These are phyloP conservation scores for Prunus armeniaca DNA, from an alignment of 306 rosid genomes.

Conservation along the genomic window DNA sequence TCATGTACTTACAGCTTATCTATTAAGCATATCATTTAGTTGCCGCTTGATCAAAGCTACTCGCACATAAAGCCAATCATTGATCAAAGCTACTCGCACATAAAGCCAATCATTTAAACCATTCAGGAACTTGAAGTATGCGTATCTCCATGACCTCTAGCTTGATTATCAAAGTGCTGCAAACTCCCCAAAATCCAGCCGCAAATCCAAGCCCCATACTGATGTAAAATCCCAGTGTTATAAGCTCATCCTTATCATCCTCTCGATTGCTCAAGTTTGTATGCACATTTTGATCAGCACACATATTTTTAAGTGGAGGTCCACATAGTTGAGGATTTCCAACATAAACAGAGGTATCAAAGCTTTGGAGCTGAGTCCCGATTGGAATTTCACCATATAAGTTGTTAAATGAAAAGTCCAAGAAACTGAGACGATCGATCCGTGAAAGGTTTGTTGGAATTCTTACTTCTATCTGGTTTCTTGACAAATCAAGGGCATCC, in stretches of 20 bases:
- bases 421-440: background rate
- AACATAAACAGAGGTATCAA: background rate
- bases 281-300: background rate
- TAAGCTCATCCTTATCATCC: too few species aligned
- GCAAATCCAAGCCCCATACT: background rate
- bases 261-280: too few species aligned
- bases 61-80: background rate
- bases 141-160: conserved; percentile 11
- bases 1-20: too few species aligned
- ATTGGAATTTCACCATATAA: conserved; percentile 6
- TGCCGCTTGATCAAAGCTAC: background rate
- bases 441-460: background rate
- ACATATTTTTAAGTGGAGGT: background rate
- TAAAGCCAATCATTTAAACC: background rate
- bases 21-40: too few species aligned
- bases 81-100: background rate
- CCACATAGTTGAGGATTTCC: conserved; percentile 26
- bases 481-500: conserved; percentile 11
- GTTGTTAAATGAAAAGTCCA: conserved; percentile 17
- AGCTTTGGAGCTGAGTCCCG: background rate
- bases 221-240: too few species aligned
- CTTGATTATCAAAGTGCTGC: conserved; percentile 16
- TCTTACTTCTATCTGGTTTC: background rate
- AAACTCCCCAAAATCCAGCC: conserved; percentile 37
- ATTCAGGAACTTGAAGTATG: conserved; percentile 19